These are phyloP conservation scores for Penicillium carneum DNA, from an alignment of 2,329 filamentous ascomycete genomes.

Conservation along the genomic window DNA sequence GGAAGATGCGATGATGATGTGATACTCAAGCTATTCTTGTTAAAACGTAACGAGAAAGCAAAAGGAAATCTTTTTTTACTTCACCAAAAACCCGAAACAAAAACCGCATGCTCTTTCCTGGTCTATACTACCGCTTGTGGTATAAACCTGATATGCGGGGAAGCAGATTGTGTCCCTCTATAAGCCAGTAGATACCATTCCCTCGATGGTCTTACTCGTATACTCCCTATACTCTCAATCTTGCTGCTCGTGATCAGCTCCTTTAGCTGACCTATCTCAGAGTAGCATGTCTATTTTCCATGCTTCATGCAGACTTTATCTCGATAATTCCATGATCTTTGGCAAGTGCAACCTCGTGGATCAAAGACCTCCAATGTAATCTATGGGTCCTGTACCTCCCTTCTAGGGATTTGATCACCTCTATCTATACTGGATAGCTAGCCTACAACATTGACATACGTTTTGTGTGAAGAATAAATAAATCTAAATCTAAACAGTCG, in stretches of 20 bases:
- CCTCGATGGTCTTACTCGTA: neutral
- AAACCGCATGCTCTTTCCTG: slow-evolving; percentile 3
- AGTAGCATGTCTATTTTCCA: neutral
- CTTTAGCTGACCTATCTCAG: too few relatives aligned
- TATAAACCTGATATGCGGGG: neutral
- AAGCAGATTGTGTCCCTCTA: neutral
- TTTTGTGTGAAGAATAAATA: too few relatives aligned
- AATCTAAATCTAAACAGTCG: neutral
- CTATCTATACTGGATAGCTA: neutral
- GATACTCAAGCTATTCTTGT: slow-evolving; percentile 43
- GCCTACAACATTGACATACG: neutral
- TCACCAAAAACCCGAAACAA: slow-evolving; percentile 31
- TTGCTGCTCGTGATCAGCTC: neutral
- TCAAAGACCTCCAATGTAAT: slow-evolving; percentile 1
- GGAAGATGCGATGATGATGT: slow-evolving; percentile 42
- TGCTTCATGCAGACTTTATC: neutral
- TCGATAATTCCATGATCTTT: neutral
- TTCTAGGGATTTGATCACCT: slow-evolving; percentile 14
- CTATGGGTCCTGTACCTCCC: slow-evolving; percentile 15
- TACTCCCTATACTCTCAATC: neutral
- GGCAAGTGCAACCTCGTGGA: neutral
- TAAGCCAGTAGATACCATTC: neutral
- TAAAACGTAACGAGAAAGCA: slow-evolving; percentile 39
- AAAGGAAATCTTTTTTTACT: slow-evolving; percentile 39
- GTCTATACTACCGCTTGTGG: neutral